phyloP scores from a whole-genome alignment of 1,139 yeast genomes.

The Candida sp. region DNA sequence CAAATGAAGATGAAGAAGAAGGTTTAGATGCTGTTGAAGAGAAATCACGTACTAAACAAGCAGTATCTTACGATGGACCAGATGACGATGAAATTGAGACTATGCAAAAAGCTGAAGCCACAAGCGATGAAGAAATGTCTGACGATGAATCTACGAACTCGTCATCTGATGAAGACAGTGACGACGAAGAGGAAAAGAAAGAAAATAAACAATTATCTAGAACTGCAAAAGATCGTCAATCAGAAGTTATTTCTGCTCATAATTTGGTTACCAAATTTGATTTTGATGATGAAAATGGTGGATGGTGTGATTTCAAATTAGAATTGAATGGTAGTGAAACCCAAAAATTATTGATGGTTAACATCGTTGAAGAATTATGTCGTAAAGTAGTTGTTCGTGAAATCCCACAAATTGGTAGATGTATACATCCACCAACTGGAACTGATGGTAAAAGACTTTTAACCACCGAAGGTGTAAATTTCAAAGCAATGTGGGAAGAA shows the following conservation, averaged over 20 bases:
- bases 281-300: conserved; percentile 85
- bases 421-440: conserved; percentile 78
- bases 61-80: conserved; percentile 91
- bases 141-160: conserved; percentile 35
- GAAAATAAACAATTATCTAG: conserved; percentile 39
- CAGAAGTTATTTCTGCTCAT: conserved; percentile 72
- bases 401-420: conserved; percentile 87
- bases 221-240: conserved; percentile 79
- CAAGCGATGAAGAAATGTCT: conserved; percentile 59
- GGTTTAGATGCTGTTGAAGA: conserved; percentile 24
- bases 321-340: conserved; percentile 76
- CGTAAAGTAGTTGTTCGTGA: conserved; percentile 91
- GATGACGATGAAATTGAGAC: conserved; percentile 91
- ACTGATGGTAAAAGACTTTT: conserved; percentile 60
- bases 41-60: conserved; percentile 67
- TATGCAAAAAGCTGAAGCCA: conserved; percentile 77
- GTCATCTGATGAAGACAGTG: conserved; percentile 16
- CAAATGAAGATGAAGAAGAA: conserved; percentile 49
- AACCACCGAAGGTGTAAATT: conserved; percentile 98
- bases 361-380: conserved; percentile 90
- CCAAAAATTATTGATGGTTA: conserved; percentile 95
- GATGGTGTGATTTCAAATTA: conserved; percentile 89
- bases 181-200: conserved; percentile 17
- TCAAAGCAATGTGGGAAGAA: conserved; percentile 98
- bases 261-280: conserved; percentile 73